These are phyloP conservation scores for Diaporthe australafricana DNA, from an alignment of 2,329 filamentous ascomycete genomes.

Conservation along the genomic window DNA sequence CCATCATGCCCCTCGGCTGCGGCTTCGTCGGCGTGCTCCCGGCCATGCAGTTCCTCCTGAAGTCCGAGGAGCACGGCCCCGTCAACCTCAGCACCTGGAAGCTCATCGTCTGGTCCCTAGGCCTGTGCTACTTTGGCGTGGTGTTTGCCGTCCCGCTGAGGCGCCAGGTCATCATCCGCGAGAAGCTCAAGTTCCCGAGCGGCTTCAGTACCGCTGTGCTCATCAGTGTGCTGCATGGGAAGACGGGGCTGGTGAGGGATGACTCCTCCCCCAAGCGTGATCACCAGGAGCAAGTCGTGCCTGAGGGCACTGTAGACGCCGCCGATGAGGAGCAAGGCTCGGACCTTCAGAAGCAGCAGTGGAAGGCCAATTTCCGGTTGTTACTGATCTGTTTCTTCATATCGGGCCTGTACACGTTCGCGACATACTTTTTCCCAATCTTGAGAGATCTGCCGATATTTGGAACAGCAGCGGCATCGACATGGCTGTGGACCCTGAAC, in stretches of 20 bases:
- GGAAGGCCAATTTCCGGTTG: conserved; percentile 62
- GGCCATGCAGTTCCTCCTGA: conserved; percentile 88
- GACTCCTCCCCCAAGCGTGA: conserved; percentile 45
- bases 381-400: conserved; percentile 67
- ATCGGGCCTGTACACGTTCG: conserved; percentile 78
- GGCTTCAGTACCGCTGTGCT: conserved; percentile 95
- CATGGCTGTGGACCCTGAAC: conserved; percentile 96
- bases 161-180: conserved; percentile 90
- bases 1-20: conserved; percentile 95
- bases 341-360: conserved; percentile 50
- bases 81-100: conserved; percentile 79
- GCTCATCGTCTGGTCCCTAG: conserved; percentile 89
- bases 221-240: conserved; percentile 88
- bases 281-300: conserved; percentile 38
- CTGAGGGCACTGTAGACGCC: conserved; percentile 31
- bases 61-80: conserved; percentile 81
- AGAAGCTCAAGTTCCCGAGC: conserved; percentile 93
- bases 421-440: conserved; percentile 90
- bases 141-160: conserved; percentile 94
- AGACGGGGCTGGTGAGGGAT: conserved; percentile 44
- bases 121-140: conserved; percentile 95
- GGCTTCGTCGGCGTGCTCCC: conserved; percentile 94
- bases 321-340: conserved; percentile 41
- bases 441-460: conserved; percentile 90
- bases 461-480: conserved; percentile 76